Evolutionary conservation across 441 rosid genomes (phyloP), one percentile per base, ranked within the genome.

Genomic region (Aleurites moluccanus): DNA sequence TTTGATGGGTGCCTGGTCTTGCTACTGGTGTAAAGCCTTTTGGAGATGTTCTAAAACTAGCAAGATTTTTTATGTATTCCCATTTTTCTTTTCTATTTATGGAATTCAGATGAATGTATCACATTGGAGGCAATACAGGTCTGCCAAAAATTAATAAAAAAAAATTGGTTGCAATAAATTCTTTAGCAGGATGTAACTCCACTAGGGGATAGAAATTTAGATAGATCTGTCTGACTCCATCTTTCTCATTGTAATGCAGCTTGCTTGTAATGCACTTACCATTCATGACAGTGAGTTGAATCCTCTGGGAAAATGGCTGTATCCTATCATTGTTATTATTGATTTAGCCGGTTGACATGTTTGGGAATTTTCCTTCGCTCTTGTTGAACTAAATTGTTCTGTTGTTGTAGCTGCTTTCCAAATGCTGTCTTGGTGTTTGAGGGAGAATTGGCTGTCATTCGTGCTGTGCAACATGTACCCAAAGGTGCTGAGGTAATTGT

Each of bases 181-280:
- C 25, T 20, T 1, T 50, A 16, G 49, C 9, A 14, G n/a, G 28
- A 66, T 25, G 27, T 42, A 60, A 73, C 27, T 76, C 61, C 42
- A 33, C 57, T 63, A 21, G 16, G 69, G 28, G 33, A 60, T 10
- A 16, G 27, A 67, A 79, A 55, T 75, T 64, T 56, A 78, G 64
- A 73, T 64, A 47, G 40, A 35, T 79, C 52, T 28, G 64, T 64
- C 49, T 72, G 69, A 67, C 70, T 67, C 77, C 55, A 65, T 80
- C 59, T 45, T 76, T 49, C 44, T 70, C 45, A 44, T 73, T 75
- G 10, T 30, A 77, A 77, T 72, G 85, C 96, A 96, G 99, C 88
- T 96, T 80, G 89, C 98, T 45, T 96, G 99, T 87, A 96, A 93
- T 87, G 97, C 98, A 65, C 99, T 91, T 83, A 85, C 88, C 84